A percentile compares a stretch with the other conserved stretches of the same genome.
Evolutionary conservation across 257 asterid genomes (phyloP).

Genomic region (Paraleonurus japonicus): DNA sequence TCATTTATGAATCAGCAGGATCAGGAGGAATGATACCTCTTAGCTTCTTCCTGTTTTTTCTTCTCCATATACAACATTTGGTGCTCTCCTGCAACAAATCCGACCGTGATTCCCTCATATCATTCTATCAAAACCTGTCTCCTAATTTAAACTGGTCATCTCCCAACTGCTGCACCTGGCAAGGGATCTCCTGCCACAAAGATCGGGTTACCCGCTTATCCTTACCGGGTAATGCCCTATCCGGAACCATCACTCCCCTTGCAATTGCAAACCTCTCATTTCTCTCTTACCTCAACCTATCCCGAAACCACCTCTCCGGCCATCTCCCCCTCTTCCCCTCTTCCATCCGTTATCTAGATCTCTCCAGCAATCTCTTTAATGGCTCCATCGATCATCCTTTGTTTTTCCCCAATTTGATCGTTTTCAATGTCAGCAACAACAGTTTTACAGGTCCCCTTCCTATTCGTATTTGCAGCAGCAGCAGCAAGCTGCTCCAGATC

Average conservation of each 20-base stretch:
- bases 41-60: neutral
- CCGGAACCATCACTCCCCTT: constrained; percentile 28
- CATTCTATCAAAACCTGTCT: constrained; percentile 22
- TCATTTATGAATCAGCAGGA: too few relatives aligned
- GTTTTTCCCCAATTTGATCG: constrained; percentile 9
- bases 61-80: neutral
- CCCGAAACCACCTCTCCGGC: constrained; percentile 23
- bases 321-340: neutral
- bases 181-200: constrained; percentile 29
- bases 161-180: constrained; percentile 38
- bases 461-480: constrained; percentile 16
- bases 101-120: constrained; percentile 28
- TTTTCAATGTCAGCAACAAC: constrained; percentile 41
- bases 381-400: constrained; percentile 26
- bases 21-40: constrained; percentile 34
- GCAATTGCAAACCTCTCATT: constrained; percentile 32
- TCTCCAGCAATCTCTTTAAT: constrained; percentile 37
- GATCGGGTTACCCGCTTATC: constrained; percentile 26
- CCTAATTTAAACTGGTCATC: constrained; percentile 31
- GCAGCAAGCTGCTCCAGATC: neutral
- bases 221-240: constrained; percentile 26
- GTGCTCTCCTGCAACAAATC: constrained; percentile 11
- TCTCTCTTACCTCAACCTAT: constrained; percentile 34
- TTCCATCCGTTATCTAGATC: constrained; percentile 18
- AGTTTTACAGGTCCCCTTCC: constrained; percentile 35